Evolutionary conservation across 805 yeast genomes (phyloP).

Genomic region (Lachancea thermotolerans): DNA sequence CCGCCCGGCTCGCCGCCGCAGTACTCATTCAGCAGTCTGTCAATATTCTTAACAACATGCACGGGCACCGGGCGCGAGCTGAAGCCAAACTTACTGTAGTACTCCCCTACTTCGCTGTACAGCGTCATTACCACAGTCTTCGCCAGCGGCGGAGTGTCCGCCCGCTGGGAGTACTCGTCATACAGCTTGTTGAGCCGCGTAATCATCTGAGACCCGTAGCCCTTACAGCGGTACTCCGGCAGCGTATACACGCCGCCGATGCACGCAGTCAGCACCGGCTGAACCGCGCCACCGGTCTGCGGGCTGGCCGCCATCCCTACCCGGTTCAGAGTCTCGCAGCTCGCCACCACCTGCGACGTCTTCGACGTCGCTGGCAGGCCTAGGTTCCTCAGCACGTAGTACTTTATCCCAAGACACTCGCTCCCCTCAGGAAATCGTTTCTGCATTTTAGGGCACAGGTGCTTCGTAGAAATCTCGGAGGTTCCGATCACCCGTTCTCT

Average conservation of each 20-base stretch:
- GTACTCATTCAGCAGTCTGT: constrained; percentile 14
- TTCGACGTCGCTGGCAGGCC: constrained; percentile 19
- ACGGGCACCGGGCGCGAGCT: constrained; percentile 35
- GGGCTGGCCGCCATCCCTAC: constrained; percentile 30
- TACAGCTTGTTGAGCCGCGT: constrained; percentile 29
- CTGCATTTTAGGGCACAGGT: constrained; percentile 11
- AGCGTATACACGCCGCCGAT: constrained; percentile 58
- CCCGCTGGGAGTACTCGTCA: constrained; percentile 23
- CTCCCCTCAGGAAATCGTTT: constrained; percentile 14
- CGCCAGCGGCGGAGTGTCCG: constrained; percentile 24
- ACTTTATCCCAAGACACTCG: constrained; percentile 31
- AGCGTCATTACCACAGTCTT: constrained; percentile 36
- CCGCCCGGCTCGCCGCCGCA: constrained; percentile 9
- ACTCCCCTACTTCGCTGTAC: constrained; percentile 70
- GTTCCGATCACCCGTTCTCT: constrained; percentile 33
- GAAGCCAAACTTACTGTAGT: constrained; percentile 59
- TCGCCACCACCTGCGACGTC: constrained; percentile 34
- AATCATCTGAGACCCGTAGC: constrained; percentile 50
- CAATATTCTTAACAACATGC: constrained; percentile 27
- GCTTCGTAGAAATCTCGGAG: constrained; percentile 22
- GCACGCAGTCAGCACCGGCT: constrained; percentile 33
- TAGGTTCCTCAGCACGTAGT: constrained; percentile 31
- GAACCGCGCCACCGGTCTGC: constrained; percentile 19
- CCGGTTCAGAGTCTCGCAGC: constrained; percentile 38
- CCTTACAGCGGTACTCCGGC: constrained; percentile 42